Evolutionary conservation across 805 yeast genomes (phyloP), one percentile per base, ranked within the genome.

Genomic region (Metschnikowia koreensis): DNA sequence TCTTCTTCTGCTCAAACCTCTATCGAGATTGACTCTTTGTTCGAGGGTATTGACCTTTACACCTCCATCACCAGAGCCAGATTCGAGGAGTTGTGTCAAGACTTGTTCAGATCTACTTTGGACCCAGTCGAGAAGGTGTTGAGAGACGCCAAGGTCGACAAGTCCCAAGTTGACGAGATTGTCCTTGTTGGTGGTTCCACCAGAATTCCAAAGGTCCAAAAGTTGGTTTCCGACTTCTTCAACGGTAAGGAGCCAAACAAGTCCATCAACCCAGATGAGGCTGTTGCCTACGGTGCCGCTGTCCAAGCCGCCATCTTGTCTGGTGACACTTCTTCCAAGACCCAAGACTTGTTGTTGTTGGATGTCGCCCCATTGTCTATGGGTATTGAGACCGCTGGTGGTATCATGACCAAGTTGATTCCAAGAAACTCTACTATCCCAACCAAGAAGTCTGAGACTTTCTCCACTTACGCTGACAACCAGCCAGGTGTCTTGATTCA

Each of bases 301-400:
- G 97, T 92, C 68, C 97, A 92, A 82, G 98, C 97, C 81, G 97
- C 98, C 80, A 96, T 93, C 63, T 79, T 93, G 60, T 84, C 96
- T 51, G 98, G 98, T 74, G 97, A 59, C 61, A 54, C 60, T 44
- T 56, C 61, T 38, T 58, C 63, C 52, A 56, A 81, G 91, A 91
- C 97, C 75, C 90, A 92, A 80, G 97, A 90, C 80, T 84, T 92
- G 74, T 80, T 93, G 71, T 82, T 92, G 69, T 83, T 93, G 71
- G 98, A 92, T 83, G 97, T 92, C 73, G 96, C 97, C 67, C 97
- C 98, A 75, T 82, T 92, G 71, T 92, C 97, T 50, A 75, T 91
- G 66, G 98, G 98, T 85, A 91, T 92, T 76, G 97, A 92, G 81
- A 92, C 97, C 63, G 97, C 97, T 67, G 97, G 98, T 82, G 97